Conservation (phyloP, 2,329 filamentous ascomycete genomes). For the Neopestalotiopsis clavispora region DNA sequence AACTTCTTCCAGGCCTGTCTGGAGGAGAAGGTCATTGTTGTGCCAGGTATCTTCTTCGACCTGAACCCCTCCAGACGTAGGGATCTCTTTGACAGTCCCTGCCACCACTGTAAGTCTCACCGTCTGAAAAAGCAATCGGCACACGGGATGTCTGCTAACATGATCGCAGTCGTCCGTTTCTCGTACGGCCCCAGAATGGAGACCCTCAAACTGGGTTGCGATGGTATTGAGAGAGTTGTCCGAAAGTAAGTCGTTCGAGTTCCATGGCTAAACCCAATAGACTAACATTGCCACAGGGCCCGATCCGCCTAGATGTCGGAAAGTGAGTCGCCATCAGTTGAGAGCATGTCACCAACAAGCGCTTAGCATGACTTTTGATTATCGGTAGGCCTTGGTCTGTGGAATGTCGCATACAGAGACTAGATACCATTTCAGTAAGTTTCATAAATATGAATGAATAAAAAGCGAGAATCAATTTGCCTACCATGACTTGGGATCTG, state of each 20-base stretch:
- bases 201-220: conserved; percentile 75
- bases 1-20: conserved; percentile 97
- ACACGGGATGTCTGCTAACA: conserved; percentile 20
- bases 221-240: conserved; percentile 84
- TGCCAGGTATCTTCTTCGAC: conserved; percentile 98
- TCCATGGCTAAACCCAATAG: neutral
- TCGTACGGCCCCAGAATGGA: conserved; percentile 87
- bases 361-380: neutral
- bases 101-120: conserved; percentile 70
- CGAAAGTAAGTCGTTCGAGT: conserved; percentile 59
- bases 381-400: neutral
- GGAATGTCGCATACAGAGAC: neutral
- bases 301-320: neutral
- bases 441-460: neutral
- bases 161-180: conserved; percentile 67
- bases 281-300: neutral
- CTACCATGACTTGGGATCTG: neutral
- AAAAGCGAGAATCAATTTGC: neutral
- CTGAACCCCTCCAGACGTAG: conserved; percentile 87
- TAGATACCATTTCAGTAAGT: neutral
- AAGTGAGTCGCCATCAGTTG: neutral
- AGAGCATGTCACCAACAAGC: neutral
- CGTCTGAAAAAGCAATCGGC: neutral
- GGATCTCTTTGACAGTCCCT: conserved; percentile 92
- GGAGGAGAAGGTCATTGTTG: conserved; percentile 93